Evolutionary conservation across 495 filamentous ascomycete species (phyloP), one percentile per base, ranked within the genome.

Genomic region (Hapsidospora chrysogenum): DNA sequence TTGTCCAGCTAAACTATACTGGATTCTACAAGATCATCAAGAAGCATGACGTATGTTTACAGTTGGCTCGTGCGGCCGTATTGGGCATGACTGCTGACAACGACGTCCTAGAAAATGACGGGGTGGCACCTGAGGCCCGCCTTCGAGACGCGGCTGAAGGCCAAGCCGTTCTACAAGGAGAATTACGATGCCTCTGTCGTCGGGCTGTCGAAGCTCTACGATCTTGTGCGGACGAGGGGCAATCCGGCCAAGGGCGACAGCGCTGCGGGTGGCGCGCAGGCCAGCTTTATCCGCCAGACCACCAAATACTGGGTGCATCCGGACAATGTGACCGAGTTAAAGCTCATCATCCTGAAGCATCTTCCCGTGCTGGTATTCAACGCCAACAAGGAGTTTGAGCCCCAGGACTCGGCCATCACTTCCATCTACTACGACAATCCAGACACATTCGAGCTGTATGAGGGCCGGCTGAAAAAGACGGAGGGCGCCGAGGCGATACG

Each of bases 1-100:
- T 95, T 47, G 92, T 89, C 4, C 86, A 95, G 58, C 59, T 99
- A 51, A 99, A 99, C 56, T 99, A 99, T 49, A 95, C 87, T 1
- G 89, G 92, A 1, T 99, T 99, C 49, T 92, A 95, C 64, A 99
- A 99, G 64, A 99, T 99, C 46, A 94, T 99, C 52, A 99, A 99
- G 64, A 99, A 99, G 63, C 89, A 99, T 55, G 89, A 99, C 66
- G 84, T 89, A 58, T 36, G 80, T 70, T 27, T 4, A 15, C 38
- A 15, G 29, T 34, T n/a, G 4, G 19, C 15, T 19, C 10, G 13
- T 35, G 14, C 6, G 19, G n/a, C 17, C 16, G 15, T 14, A 29
- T 4, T 2, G 1, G 14, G 4, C 9, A 8, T n/a, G 2, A 22
- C 13, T 3, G 46, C 53, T 58, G 41, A 61, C 50, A 16, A 14